Evolutionary conservation across 2,329 filamentous ascomycete genomes (phyloP), one percentile per base, ranked within the genome.

Genomic region (Aureobasidium sp.): DNA sequence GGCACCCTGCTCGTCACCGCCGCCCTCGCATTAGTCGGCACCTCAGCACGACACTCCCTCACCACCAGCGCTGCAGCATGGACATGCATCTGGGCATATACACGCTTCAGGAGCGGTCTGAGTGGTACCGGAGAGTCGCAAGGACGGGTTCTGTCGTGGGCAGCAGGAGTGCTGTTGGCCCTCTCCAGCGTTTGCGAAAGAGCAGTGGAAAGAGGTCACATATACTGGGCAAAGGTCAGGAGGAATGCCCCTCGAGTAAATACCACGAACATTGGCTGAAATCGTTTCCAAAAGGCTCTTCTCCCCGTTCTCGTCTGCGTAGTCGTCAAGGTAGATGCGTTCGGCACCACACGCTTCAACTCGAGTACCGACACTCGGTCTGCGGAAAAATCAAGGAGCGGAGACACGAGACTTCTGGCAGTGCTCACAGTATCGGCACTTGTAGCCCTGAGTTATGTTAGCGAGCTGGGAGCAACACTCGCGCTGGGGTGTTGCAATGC

Each of bases 171-270:
- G 10, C 68, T 77, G 53, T 68, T 78, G 38, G 75, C 73, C 11
- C 65, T 79, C 53, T 70, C 74, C 25, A 68, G 69, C 40, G 68
- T 78, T 38, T 78, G 76, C 68, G 75, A 78, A 63, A 65, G 76
- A 58, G 73, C 75, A n/a, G 71, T 73, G 64, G 74, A 77, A 62
- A 73, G 71, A 55, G 69, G 73, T 62, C 74, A 73, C 42, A 71
- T 76, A n/a, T 74, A 75, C 72, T 74, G 74, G 69, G 74, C 73
- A 23, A 77, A 79, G 74, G 77, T 78, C 62, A 64, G 62, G 57
- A 40, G 19, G 40, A 42, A 31, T 38, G 43, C 53, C 10, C 21
- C 35, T 17, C 29, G 23, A 47, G 17, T 55, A 60, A 17, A 33
- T 49, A 47, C 31, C 21, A 13, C 38, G 61, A 63, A 60, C 61